Conservation (phyloP, 441 rosid species). For the Populus trichocarpa region DNA sequence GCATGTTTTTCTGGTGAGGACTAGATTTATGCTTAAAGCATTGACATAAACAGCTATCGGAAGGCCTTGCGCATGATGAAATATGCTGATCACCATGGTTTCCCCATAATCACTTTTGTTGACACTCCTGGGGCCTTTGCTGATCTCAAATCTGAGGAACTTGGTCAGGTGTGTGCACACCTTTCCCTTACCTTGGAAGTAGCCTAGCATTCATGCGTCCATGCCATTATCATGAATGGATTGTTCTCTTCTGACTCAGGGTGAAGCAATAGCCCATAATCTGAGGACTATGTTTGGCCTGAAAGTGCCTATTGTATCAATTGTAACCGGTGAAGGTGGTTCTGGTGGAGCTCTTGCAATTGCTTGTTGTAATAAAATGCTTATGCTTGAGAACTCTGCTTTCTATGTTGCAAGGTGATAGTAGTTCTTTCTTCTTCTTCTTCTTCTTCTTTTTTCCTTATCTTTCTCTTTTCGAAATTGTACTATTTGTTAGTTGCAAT, state of each 20-base stretch:
- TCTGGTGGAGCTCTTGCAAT: slow-evolving; percentile 97
- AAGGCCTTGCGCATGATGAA: slow-evolving; percentile 93
- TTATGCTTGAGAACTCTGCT: slow-evolving; percentile 89
- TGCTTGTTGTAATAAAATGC: slow-evolving; percentile 80
- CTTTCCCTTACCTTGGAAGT: background rate
- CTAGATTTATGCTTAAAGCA: slow-evolving; percentile 7
- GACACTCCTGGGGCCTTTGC: slow-evolving; percentile 96
- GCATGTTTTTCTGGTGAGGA: background rate
- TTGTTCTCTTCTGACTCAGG: slow-evolving; percentile 37
- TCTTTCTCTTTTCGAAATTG: background rate
- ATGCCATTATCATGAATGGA: slow-evolving; percentile 1
- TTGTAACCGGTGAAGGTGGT: slow-evolving; percentile 97
- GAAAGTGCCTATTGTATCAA: slow-evolving; percentile 80
- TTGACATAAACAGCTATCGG: slow-evolving; percentile 54
- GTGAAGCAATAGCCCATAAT: slow-evolving; percentile 93
- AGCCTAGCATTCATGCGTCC: background rate
- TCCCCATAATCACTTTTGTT: slow-evolving; percentile 83
- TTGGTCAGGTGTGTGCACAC: slow-evolving; percentile 57
- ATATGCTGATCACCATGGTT: slow-evolving; percentile 91
- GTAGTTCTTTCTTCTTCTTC: background rate
- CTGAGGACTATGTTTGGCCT: slow-evolving; percentile 90
- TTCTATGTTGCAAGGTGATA: slow-evolving; percentile 92
- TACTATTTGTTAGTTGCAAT: background rate
- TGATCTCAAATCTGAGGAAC: slow-evolving; percentile 87
- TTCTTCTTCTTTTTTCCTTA: background rate